Percentiles rank a stretch among this genome's conserved stretches.
These are phyloP conservation scores for Chaetomiaceae sp. DNA, from an alignment of 2,329 filamentous ascomycete genomes.

Conservation along the genomic window DNA sequence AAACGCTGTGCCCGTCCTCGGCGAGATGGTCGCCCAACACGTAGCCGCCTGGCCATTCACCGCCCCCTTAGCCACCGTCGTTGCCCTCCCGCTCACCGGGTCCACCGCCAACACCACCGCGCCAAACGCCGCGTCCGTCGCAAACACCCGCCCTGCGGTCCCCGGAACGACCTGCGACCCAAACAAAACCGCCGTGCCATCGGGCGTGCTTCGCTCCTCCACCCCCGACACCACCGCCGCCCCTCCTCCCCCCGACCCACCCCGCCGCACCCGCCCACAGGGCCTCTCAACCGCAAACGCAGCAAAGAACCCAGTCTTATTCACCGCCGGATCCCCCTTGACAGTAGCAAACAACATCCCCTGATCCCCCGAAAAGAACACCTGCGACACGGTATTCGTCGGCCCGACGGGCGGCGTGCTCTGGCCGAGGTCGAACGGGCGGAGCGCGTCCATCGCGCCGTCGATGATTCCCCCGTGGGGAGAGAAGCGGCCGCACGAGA, in stretches of 20 bases:
- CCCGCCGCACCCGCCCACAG: too few species aligned
- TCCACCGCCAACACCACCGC: conserved; percentile 44
- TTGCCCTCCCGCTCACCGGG: conserved; percentile 27
- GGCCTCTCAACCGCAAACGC: conserved; percentile 41
- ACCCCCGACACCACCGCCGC: neutral
- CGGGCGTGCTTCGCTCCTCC: conserved; percentile 34
- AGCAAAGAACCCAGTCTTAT: conserved; percentile 54
- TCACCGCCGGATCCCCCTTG: conserved; percentile 52
- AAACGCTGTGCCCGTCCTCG: conserved; percentile 46
- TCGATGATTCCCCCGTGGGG: conserved; percentile 34
- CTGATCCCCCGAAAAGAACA: conserved; percentile 54
- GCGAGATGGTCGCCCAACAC: conserved; percentile 53
- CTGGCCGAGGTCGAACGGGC: conserved; percentile 47
- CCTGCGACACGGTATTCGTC: conserved; percentile 54
- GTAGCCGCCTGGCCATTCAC: conserved; percentile 50
- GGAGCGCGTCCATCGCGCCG: conserved; percentile 40
- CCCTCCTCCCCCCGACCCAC: neutral
- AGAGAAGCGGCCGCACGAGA: conserved; percentile 41
- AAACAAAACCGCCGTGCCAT: conserved; percentile 52
- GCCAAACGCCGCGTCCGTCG: conserved; percentile 55
- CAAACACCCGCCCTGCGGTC: conserved; percentile 43
- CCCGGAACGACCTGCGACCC: conserved; percentile 45
- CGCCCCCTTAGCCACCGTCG: conserved; percentile 34
- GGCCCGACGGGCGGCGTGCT: conserved; percentile 55
- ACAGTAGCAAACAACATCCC: conserved; percentile 50